Base-by-base conservation (phyloP, 2,329 filamentous ascomycete genomes). In the Cytospora piceae region DNA sequence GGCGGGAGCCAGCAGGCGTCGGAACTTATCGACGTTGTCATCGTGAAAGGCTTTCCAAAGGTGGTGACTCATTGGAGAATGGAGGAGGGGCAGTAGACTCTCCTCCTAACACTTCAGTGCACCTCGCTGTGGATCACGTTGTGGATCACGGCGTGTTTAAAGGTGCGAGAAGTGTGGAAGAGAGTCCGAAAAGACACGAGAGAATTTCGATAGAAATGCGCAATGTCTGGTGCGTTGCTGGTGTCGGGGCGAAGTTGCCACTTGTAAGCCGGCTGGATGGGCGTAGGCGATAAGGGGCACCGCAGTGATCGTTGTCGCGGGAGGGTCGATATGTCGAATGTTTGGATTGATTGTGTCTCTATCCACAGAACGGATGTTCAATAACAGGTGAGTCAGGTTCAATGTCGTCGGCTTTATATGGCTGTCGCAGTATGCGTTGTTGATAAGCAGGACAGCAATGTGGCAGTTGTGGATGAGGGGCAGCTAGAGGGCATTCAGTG, bases 21-120 rank as follows among this genome's bases (percentile, higher is more conserved):
- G 90, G 86, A 99, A 98, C 76, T 83, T 88, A 78, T 96, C 94
- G 88, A 97, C 91, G 88, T 99, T 93, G 86, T 97, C 92, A 88
- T 97, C 91, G 84, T 96, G 90, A 78, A 94, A 98, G 78, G 87
- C 92, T 86, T 93, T 94, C 94, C 94, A 97, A 79, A 99, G 88
- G 87, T 91, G 87, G 83, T 93, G 90, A 90, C 92, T 98, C 94
- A 98, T 77, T 52, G 68, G 63, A 37, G 27, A 29, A 29, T 3
- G 81, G 77, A 78, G 72, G 71, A 73, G 69, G 70, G 22, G 32
- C 31, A 39, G n/a, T 59, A 53, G 66, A 55, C 66, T 74, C 78
- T 78, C 77, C 75, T 76, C 77, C 75, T 76, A 75, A 78, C 81
- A 79, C 82, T 86, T 84, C 80, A 78, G 85, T 51, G 66, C 90